Percentiles rank a stretch among this genome's conserved stretches.
Evolutionary conservation across 2,329 filamentous ascomycete species (phyloP).

Genomic region (Alternaria novae-zelandiae): DNA sequence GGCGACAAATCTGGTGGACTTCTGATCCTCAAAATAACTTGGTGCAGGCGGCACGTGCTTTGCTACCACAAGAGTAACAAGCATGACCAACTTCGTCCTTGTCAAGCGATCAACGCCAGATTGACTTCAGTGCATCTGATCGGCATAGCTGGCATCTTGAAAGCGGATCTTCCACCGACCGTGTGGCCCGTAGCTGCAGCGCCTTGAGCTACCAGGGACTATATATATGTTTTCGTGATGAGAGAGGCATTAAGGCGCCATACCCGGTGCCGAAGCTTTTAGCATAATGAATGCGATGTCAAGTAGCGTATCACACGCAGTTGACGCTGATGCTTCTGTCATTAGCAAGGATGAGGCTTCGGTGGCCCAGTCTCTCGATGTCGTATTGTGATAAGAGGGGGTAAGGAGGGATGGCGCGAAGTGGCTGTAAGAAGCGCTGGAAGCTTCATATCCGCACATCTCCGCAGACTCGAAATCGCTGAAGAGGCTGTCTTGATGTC

Average conservation of each 20-base stretch:
- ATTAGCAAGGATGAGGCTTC: not conserved
- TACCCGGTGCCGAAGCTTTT: not conserved
- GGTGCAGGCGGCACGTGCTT: not conserved
- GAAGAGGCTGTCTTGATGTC: not conserved
- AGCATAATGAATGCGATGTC: not conserved
- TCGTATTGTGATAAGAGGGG: not conserved
- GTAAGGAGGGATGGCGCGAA: not conserved
- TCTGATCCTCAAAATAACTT: not conserved
- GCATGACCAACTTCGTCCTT: not conserved
- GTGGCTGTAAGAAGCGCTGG: not conserved
- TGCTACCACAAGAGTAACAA: not conserved
- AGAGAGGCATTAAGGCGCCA: not conserved
- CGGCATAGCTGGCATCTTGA: not conserved
- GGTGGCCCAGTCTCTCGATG: not conserved
- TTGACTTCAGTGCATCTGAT: not conserved
- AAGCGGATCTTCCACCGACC: not conserved
- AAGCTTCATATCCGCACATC: not conserved
- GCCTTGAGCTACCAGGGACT: not conserved
- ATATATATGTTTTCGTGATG: not conserved
- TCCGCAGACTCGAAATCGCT: not conserved
- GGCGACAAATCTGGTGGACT: not conserved
- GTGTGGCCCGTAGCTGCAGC: not conserved
- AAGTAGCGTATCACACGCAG: not conserved
- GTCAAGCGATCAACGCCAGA: not conserved
- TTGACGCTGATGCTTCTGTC: not conserved